Evolutionary conservation across 163 green algal genomes (phyloP), one percentile per base, ranked within the genome.

Genomic region (Scenedesmus sp.): DNA sequence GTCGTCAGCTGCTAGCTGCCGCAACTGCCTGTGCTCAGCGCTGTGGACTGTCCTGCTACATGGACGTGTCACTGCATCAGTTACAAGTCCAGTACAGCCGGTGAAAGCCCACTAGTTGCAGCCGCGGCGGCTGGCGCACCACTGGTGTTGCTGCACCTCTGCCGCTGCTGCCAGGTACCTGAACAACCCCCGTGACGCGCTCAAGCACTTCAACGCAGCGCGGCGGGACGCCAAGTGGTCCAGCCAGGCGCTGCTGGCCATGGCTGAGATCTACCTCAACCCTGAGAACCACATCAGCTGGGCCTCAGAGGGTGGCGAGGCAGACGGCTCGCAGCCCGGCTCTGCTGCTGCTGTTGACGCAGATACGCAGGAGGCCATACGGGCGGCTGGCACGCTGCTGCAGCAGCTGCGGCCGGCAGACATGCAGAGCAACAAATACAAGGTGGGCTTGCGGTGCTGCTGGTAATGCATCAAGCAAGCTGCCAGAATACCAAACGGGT

Each of bases 191-290:
- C 91, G 91, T 16, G 93, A 96, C 55, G 94, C 95, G 67, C 91
- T 97, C n/a, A 94, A 94, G 66, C 88, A 94, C 70, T 94, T 97
- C 87, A 97, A 97, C 91, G 55, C 94, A 67, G 96, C 94, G 1
- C 93, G 96, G 54, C 96, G 95, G 81, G 95, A 97, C 84, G 60
- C 59, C 60, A 94, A 96, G 81, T 98, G 96, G 96, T 95, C 95
- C 55, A 90, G 83, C 9, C 77, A 88, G 2, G 94, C 97, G 56
- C 93, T 96, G 54, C 95, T 97, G 82, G 90, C 94, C 88, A 98
- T 98, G 97, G 95, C 96, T 3, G 96, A 98, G 94, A 96, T 98
- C 79, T 98, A 97, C 93, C 94, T 98, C 46, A 95, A 97, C 89
- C 96, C 96, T 13, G 95, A 97, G 18, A 87, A 62, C 46, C 8